Conservation (phyloP, 805 yeast species). For the Teunomyces panamensis region DNA sequence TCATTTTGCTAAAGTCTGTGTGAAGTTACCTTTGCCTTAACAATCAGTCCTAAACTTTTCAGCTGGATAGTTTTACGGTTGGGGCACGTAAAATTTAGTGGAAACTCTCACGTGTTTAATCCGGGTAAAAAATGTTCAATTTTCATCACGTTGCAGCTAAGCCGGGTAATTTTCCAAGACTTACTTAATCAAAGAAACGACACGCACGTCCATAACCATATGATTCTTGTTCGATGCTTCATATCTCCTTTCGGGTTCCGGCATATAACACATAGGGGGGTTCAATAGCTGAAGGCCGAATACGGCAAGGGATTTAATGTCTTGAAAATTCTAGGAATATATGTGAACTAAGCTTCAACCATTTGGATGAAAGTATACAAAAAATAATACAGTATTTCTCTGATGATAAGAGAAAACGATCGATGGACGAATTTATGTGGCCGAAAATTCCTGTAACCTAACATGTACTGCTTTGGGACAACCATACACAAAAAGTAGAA, state of each 20-base stretch:
- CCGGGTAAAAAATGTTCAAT: neutral
- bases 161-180: neutral
- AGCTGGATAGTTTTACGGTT: neutral
- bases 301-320: neutral
- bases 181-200: neutral
- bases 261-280: neutral
- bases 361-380: no score
- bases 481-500: neutral
- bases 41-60: neutral
- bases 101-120: no score
- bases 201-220: neutral
- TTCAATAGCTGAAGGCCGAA: neutral
- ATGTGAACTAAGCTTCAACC: no score
- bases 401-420: no score
- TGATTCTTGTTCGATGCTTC: neutral
- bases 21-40: neutral
- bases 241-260: neutral
- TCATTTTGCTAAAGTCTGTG: conserved; percentile 49
- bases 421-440: no score
- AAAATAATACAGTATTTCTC: no score
- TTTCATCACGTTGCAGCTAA: no score
- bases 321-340: no score
- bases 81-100: neutral
- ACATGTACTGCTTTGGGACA: neutral
- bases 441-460: neutral